These are phyloP conservation scores for Camellia sinensis DNA, from an alignment of 148 eudicot genomes.

Conservation along the genomic window DNA sequence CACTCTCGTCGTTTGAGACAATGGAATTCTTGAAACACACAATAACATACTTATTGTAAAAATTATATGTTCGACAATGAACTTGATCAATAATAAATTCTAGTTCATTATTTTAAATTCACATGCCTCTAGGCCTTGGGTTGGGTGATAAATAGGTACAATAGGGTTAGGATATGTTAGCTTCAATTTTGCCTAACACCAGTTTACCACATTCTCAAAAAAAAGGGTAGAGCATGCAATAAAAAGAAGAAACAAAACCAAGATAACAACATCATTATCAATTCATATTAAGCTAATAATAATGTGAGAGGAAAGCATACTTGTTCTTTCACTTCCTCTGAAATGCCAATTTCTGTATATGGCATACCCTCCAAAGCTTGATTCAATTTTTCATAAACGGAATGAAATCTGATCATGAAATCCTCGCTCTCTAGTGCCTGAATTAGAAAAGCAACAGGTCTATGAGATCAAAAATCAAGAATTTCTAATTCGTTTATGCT, in stretches of 20 bases:
- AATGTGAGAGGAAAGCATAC: slow-evolving; percentile 24
- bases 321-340: slow-evolving; percentile 78
- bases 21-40: not conserved
- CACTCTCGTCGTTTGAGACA: not conserved
- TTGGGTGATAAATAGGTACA: not conserved
- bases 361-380: slow-evolving; percentile 66
- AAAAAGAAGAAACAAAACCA: not conserved
- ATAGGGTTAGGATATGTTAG: not conserved
- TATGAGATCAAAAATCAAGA: not conserved
- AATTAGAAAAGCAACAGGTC: not conserved
- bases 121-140: not conserved
- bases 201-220: not conserved
- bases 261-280: not conserved
- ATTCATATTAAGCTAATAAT: not conserved
- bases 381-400: slow-evolving; percentile 51
- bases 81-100: not conserved
- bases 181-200: not conserved
- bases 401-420: slow-evolving; percentile 46
- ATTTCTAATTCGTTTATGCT: not conserved
- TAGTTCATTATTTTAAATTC: not conserved
- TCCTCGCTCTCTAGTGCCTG: slow-evolving; percentile 78
- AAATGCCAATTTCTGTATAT: slow-evolving; percentile 56
- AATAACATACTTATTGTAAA: not conserved
- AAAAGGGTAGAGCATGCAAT: not conserved
- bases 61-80: not conserved